Evolutionary conservation across 129 eudicot genomes (phyloP).

Genomic region (Solidago caesia): DNA sequence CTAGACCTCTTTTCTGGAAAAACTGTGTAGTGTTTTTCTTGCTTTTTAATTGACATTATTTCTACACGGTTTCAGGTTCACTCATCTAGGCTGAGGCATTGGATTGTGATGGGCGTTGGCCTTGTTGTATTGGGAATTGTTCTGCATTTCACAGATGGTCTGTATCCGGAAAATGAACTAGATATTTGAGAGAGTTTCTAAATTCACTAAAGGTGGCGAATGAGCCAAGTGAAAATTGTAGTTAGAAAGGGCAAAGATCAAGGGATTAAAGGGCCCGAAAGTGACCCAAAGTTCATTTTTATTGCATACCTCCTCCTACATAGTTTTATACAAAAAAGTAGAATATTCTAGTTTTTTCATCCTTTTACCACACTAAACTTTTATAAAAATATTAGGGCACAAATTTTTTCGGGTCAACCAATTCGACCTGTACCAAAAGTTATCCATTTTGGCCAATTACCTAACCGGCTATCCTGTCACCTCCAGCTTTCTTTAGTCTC

Average conservation of each 20-base stretch:
- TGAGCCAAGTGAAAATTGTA: neutral
- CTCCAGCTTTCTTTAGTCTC: neutral
- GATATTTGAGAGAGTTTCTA: neutral
- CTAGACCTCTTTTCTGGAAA: constrained; percentile 5
- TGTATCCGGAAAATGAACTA: constrained; percentile 26
- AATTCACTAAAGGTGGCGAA: neutral
- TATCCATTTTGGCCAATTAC: too few relatives aligned
- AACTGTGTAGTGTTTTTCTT: neutral
- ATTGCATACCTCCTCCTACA: too few relatives aligned
- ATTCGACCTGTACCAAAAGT: too few relatives aligned
- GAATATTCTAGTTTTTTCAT: too few relatives aligned
- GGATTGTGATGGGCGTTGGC: constrained; percentile 63
- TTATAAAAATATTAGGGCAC: too few relatives aligned
- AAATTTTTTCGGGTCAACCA: too few relatives aligned
- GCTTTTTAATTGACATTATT: neutral
- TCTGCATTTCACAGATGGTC: constrained; percentile 83
- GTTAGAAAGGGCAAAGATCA: neutral
- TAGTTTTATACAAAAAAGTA: too few relatives aligned
- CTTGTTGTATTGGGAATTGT: constrained; percentile 54
- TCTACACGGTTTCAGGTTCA: constrained; percentile 48
- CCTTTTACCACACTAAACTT: too few relatives aligned
- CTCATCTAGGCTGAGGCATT: constrained; percentile 62
- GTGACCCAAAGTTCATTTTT: too few relatives aligned
- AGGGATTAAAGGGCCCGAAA: too few relatives aligned
- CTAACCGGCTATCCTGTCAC: neutral